A percentile compares a stretch with the other conserved stretches of the same genome.
These are phyloP conservation scores for Naganishia antarctica DNA, from an alignment of 768 basidiomycete species.

Conservation along the genomic window DNA sequence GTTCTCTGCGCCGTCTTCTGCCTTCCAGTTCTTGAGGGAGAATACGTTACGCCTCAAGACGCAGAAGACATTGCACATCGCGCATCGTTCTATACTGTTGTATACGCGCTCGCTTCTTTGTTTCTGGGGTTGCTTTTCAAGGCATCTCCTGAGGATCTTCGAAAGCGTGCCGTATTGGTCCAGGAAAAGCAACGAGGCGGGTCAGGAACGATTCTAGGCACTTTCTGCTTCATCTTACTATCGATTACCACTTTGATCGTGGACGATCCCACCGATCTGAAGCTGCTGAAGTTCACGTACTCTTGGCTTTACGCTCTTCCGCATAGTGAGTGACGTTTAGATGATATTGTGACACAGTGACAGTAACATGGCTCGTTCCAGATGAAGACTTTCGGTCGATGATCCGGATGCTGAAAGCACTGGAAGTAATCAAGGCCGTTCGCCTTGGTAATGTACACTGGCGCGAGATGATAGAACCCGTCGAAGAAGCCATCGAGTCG, in stretches of 20 bases:
- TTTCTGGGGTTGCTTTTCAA: slow-evolving; percentile 20
- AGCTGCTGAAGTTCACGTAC: neutral
- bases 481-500: slow-evolving; percentile 13
- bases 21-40: slow-evolving; percentile 13
- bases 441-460: neutral
- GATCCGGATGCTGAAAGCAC: slow-evolving; percentile 6
- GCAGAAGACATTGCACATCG: neutral
- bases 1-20: too few species aligned
- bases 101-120: slow-evolving; percentile 16
- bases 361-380: neutral
- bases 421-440: neutral
- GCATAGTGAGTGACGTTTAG: neutral
- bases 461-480: slow-evolving; percentile 13
- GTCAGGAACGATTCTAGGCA: slow-evolving; percentile 15
- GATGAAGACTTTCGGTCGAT: slow-evolving; percentile 10
- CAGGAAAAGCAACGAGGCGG: neutral
- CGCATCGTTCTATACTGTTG: slow-evolving; percentile 14
- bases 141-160: neutral
- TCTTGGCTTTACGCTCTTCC: slow-evolving; percentile 6
- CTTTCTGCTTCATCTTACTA: slow-evolving; percentile 2
- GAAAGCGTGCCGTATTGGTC: neutral
- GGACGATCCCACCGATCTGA: slow-evolving; percentile 1
- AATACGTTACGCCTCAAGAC: slow-evolving; percentile 15
- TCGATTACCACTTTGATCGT: slow-evolving; percentile 2
- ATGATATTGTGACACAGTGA: neutral